Percentiles rank a stretch among this genome's conserved stretches.
Conservation (phyloP, 1,139 yeast species). For the Pichia sp. region DNA sequence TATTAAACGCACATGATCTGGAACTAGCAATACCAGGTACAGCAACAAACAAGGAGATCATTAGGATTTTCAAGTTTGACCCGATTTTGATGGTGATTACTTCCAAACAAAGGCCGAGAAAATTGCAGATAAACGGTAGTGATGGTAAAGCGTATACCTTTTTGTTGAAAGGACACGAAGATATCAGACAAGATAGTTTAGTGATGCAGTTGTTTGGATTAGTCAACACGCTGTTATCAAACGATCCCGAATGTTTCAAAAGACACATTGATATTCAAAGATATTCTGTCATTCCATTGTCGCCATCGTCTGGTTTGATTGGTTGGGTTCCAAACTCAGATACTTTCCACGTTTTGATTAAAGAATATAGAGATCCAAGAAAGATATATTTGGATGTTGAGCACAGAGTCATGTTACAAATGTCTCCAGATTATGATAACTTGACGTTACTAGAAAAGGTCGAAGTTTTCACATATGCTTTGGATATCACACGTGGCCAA, state of each 20-base stretch:
- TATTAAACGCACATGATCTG: constrained; percentile 69
- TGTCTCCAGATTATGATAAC: constrained; percentile 97
- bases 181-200: constrained; percentile 92
- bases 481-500: constrained; percentile 94
- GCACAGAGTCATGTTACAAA: constrained; percentile 91
- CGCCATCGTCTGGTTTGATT: constrained; percentile 92
- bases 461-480: constrained; percentile 92
- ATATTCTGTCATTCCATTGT: constrained; percentile 87
- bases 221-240: constrained; percentile 80
- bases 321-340: constrained; percentile 99
- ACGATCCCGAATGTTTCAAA: constrained; percentile 93
- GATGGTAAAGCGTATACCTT: constrained; percentile 88
- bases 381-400: constrained; percentile 87
- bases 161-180: constrained; percentile 90
- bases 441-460: constrained; percentile 85
- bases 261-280: constrained; percentile 90
- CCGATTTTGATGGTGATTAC: constrained; percentile 84
- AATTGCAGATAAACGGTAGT: constrained; percentile 68
- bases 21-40: constrained; percentile 95
- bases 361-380: constrained; percentile 88
- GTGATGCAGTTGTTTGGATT: constrained; percentile 97
- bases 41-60: constrained; percentile 71
- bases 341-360: constrained; percentile 87
- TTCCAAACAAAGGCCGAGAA: constrained; percentile 93
- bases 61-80: constrained; percentile 67